Percentiles rank a stretch among this genome's conserved stretches.
Conservation (phyloP, 2,329 filamentous ascomycete genomes). For the Balansia obtecta region DNA sequence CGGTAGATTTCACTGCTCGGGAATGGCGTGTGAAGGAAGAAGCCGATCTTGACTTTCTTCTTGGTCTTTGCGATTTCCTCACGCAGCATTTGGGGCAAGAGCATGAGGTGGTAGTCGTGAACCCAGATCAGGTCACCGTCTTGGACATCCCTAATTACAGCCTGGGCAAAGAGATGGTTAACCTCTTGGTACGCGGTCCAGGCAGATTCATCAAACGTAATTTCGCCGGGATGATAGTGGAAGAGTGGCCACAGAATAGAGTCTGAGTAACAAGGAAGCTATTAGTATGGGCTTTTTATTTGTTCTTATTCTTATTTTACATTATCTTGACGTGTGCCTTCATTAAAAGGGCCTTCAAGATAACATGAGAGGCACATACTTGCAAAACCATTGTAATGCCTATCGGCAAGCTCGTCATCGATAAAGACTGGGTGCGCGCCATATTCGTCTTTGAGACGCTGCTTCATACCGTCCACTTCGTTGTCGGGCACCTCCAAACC, state of each 20-base stretch:
- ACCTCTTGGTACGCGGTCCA: constrained; percentile 92
- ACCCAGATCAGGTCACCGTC: constrained; percentile 97
- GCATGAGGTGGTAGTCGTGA: constrained; percentile 97
- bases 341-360: background rate
- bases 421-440: constrained; percentile 86
- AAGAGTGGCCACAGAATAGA: constrained; percentile 97
- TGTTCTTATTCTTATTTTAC: background rate
- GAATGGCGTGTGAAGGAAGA: constrained; percentile 96
- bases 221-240: constrained; percentile 97
- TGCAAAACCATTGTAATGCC: constrained; percentile 96
- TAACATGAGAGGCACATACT: constrained; percentile 43
- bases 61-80: constrained; percentile 70
- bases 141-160: constrained; percentile 73
- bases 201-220: constrained; percentile 89
- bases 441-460: constrained; percentile 75
- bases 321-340: too few relatives aligned
- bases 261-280: constrained; percentile 39
- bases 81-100: constrained; percentile 88
- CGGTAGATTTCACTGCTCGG: constrained; percentile 95
- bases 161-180: constrained; percentile 83
- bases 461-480: constrained; percentile 62
- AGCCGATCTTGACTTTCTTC: constrained; percentile 94
- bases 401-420: constrained; percentile 83
- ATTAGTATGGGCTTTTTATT: background rate
- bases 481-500: constrained; percentile 81